A percentile compares a stretch with the other conserved stretches of the same genome.
Conservation (phyloP, 2,329 filamentous ascomycete species). For the Fusarium torulosum region DNA sequence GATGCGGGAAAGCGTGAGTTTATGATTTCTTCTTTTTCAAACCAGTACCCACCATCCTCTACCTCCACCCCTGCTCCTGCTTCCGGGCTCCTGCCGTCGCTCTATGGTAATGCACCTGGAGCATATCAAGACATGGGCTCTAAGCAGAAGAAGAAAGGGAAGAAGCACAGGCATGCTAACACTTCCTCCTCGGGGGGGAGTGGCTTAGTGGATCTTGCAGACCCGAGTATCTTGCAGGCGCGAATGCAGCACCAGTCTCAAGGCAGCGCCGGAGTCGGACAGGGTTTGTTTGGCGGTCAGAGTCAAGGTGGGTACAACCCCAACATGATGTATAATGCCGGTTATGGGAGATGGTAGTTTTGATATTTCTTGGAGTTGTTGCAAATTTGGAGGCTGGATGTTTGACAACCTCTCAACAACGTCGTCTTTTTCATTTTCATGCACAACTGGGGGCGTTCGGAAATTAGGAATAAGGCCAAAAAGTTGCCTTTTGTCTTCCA, state of each 20-base stretch:
- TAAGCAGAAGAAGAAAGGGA: slow-evolving; percentile 99
- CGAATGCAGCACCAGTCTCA: slow-evolving; percentile 91
- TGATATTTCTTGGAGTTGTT: slow-evolving; percentile 36
- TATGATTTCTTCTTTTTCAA: slow-evolving; percentile 92
- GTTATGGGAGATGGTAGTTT: slow-evolving; percentile 75
- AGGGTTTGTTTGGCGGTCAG: slow-evolving; percentile 90
- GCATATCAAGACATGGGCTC: slow-evolving; percentile 91
- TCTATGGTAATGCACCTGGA: slow-evolving; percentile 88
- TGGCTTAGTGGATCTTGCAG: slow-evolving; percentile 99
- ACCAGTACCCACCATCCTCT: slow-evolving; percentile 85
- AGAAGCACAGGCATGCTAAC: slow-evolving; percentile 99
- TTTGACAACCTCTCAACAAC: slow-evolving; percentile 43
- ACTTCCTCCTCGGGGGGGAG: slow-evolving; percentile 99
- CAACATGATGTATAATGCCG: slow-evolving; percentile 84
- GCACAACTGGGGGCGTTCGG: slow-evolving; percentile 49
- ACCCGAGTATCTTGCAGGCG: slow-evolving; percentile 99
- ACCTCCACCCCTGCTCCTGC: slow-evolving; percentile 88
- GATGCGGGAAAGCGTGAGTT: slow-evolving; percentile 98
- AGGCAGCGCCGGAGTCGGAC: slow-evolving; percentile 85
- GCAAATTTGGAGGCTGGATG: slow-evolving; percentile 38
- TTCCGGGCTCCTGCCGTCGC: slow-evolving; percentile 90
- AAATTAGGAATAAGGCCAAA: slow-evolving; percentile 41
- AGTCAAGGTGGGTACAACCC: slow-evolving; percentile 95
- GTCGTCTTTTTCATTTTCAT: slow-evolving; percentile 40
- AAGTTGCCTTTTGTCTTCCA: slow-evolving; percentile 44